Evolutionary conservation across 495 filamentous ascomycete genomes (phyloP).

Genomic region (Penicillium salamii): DNA sequence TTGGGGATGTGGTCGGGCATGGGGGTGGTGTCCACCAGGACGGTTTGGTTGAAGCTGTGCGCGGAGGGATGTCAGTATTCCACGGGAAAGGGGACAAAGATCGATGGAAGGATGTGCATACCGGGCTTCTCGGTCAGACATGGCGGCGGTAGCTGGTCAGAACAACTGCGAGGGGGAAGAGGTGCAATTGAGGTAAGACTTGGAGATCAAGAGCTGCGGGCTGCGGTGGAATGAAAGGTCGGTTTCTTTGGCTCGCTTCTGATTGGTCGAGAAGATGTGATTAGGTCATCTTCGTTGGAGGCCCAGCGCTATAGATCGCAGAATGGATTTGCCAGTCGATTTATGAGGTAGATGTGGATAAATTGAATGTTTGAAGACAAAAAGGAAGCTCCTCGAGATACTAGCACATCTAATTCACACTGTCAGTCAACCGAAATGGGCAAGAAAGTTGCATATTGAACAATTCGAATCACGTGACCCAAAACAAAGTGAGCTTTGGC

Average conservation of each 20-base stretch:
- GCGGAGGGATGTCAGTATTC: slow-evolving; percentile 25
- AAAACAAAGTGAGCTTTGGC: slow-evolving; percentile 28
- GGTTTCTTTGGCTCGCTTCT: slow-evolving; percentile 29
- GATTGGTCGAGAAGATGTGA: slow-evolving; percentile 24
- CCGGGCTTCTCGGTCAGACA: slow-evolving; percentile 51
- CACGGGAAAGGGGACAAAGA: not conserved
- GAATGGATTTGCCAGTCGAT: not conserved
- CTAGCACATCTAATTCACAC: too few species aligned
- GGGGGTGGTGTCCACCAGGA: slow-evolving; percentile 93
- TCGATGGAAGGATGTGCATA: slow-evolving; percentile 19
- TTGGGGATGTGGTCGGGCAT: slow-evolving; percentile 86
- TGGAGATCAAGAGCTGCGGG: slow-evolving; percentile 27
- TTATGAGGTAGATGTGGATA: too few species aligned
- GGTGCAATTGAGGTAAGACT: slow-evolving; percentile 25
- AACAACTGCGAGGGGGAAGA: slow-evolving; percentile 7
- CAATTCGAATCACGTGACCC: slow-evolving; percentile 26
- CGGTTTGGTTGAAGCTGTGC: slow-evolving; percentile 83
- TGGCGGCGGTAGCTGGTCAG: slow-evolving; percentile 33
- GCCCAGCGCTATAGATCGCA: not conserved
- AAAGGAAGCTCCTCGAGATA: too few species aligned
- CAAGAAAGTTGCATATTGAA: not conserved
- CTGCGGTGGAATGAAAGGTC: slow-evolving; percentile 30
- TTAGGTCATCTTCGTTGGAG: slow-evolving; percentile 15
- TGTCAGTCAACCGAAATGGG: not conserved
- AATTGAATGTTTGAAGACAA: too few species aligned